A percentile compares a stretch with the other conserved stretches of the same genome.
Evolutionary conservation across 2,329 filamentous ascomycete species (phyloP).

Genomic region (Penicillium sp.): DNA sequence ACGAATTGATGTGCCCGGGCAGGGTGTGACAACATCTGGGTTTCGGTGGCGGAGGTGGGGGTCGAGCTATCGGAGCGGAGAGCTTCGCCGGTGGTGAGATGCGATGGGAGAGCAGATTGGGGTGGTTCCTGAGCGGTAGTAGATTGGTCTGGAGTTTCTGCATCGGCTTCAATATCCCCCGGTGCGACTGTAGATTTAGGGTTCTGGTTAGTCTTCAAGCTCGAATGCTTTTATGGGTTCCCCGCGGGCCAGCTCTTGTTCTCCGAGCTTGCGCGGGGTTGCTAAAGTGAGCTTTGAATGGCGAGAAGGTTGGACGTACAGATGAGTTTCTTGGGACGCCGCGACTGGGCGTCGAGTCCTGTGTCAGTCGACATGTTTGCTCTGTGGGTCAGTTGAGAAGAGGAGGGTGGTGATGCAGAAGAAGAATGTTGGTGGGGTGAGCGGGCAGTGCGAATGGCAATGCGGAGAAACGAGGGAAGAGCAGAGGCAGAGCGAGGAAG

Average conservation of each 20-base stretch:
- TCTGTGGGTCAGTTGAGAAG: background rate
- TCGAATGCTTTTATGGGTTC: background rate
- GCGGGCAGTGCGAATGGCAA: conserved; percentile 1
- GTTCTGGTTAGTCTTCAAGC: conserved; percentile 13
- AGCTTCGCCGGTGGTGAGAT: conserved; percentile 15
- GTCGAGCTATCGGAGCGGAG: conserved; percentile 41
- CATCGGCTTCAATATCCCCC: conserved; percentile 41
- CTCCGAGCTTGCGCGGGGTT: background rate
- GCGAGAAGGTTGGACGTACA: conserved; percentile 30
- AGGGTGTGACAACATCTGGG: conserved; percentile 39
- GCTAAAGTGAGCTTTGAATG: background rate
- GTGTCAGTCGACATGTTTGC: conserved; percentile 16
- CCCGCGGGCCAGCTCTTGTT: conserved; percentile 3
- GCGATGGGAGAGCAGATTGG: conserved; percentile 2
- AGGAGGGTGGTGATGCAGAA: conserved; percentile 3
- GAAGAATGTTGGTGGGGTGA: conserved; percentile 17
- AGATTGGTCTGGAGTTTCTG: conserved; percentile 17
- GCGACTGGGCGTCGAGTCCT: conserved; percentile 16
- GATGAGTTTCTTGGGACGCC: conserved; percentile 47
- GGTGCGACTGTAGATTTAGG: conserved; percentile 41
- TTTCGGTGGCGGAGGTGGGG: conserved; percentile 39
- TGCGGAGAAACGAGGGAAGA: conserved; percentile 19
- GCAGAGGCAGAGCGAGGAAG: background rate
- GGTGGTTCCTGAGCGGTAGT: conserved; percentile 13
- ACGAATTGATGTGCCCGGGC: conserved; percentile 49